A percentile compares a stretch with the other conserved stretches of the same genome.
phyloP scores from a whole-genome alignment of 148 eudicot genomes.

The Suaeda aralocaspica region DNA sequence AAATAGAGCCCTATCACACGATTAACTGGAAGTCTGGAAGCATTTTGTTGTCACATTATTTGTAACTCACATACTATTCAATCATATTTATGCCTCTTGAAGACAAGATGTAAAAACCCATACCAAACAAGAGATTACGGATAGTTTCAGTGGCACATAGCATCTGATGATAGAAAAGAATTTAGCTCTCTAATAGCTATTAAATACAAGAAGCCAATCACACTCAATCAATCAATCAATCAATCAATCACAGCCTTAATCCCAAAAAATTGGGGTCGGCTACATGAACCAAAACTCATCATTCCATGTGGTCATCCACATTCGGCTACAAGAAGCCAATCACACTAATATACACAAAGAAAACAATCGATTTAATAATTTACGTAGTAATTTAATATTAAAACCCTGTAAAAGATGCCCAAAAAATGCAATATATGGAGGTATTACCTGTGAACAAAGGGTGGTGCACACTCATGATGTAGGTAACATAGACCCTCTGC shows the following conservation, averaged over 20 bases:
- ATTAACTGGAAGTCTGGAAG: not conserved
- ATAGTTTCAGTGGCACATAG: not conserved
- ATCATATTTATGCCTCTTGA: not conserved
- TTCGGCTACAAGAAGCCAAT: conserved; percentile 9
- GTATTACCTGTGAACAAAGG: conserved; percentile 89
- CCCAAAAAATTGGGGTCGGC: too few relatives aligned
- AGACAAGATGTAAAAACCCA: not conserved
- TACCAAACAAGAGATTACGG: not conserved
- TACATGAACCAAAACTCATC: too few relatives aligned
- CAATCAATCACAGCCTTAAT: too few relatives aligned
- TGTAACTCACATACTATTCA: too few relatives aligned
- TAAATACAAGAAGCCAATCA: conserved; percentile 5
- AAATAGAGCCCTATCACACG: not conserved
- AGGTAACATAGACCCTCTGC: conserved; percentile 86
- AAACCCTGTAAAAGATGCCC: not conserved
- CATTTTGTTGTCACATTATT: not conserved
- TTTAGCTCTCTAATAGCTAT: not conserved
- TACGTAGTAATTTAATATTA: not conserved
- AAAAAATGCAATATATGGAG: conserved; percentile 4
- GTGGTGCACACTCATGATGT: conserved; percentile 87
- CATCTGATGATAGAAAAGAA: not conserved
- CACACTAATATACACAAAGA: not conserved
- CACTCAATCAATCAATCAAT: too few relatives aligned
- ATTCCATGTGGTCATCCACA: too few relatives aligned
- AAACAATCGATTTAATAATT: not conserved